Evolutionary conservation across 1,139 yeast genomes (phyloP), one percentile per base, ranked within the genome.

Genomic region (Candida sanyaensis): DNA sequence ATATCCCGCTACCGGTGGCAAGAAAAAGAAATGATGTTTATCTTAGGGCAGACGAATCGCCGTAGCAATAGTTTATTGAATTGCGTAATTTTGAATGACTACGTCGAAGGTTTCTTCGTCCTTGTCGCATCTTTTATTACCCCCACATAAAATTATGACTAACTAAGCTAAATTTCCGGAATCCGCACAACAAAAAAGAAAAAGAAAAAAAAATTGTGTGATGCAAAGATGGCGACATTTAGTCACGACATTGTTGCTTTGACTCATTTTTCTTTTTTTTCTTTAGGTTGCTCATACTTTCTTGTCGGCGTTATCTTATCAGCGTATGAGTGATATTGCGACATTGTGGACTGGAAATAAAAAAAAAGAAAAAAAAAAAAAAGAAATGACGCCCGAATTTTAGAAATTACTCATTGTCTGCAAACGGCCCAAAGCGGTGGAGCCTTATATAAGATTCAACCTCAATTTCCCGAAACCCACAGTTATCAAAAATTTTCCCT

Each of bases 381-480:
- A 36, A 36, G 39, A 36, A 36, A 36, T 36, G 39, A 36, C 29
- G 28, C 17, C 24, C n/a, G 10, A 12, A 17, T 17, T 17, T 17
- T 17, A 6, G 39, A 23, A 17, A 36, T 36, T 36, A 36, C 39
- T 36, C 39, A 36, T 36, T 10, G 10, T 6, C 39, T 8, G 23
- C 38, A 34, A 34, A 21, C 12, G 24, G 9, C 28, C 39, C 21
- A 26, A 6, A 6, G 28, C 6, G 8, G 17, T 5, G n/a, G n/a
- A 17, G 21, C 21, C 21, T 17, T 17, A 26, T 36, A 36, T 36
- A 36, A 36, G 36, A 32, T 32, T 24, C 39, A 28, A 36, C 39
- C 39, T 24, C 33, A 38, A 38, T 29, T 38, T 17, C 33, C 13
- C n/a, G n/a, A 26, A 17, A 38, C 33, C 41, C 41, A 38, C 41